These are phyloP conservation scores for Penicillium mononematosum DNA, from an alignment of 495 filamentous ascomycete genomes.

Conservation along the genomic window DNA sequence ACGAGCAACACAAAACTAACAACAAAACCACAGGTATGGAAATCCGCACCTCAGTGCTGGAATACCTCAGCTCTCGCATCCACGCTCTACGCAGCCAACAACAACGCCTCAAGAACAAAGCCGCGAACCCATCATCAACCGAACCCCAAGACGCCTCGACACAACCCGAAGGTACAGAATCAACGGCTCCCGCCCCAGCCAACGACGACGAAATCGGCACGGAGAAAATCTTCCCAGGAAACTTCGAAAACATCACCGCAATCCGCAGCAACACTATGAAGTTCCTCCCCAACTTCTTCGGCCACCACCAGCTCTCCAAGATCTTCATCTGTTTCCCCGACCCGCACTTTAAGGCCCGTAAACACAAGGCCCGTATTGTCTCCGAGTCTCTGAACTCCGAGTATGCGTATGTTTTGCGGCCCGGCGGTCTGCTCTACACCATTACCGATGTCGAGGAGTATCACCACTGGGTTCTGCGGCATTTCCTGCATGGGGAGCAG, in stretches of 20 bases:
- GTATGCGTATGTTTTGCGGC: conserved; percentile 84
- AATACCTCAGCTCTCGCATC: conserved; percentile 85
- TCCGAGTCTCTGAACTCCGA: conserved; percentile 84
- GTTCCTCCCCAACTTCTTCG: conserved; percentile 95
- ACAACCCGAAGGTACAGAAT: conserved; percentile 4
- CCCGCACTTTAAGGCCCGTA: conserved; percentile 95
- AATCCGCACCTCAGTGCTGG: conserved; percentile 82
- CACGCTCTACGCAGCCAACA: conserved; percentile 72
- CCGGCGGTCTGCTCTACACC: conserved; percentile 85
- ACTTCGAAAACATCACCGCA: conserved; percentile 83
- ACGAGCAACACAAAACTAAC: not conserved
- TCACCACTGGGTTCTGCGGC: conserved; percentile 85
- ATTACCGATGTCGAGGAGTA: conserved; percentile 97
- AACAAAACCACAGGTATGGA: conserved; percentile 62
- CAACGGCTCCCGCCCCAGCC: conserved; percentile 19
- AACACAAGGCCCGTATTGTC: conserved; percentile 95
- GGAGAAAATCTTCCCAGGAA: conserved; percentile 32
- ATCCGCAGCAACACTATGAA: conserved; percentile 96
- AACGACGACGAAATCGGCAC: conserved; percentile 31
- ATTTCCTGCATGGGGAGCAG: conserved; percentile 58
- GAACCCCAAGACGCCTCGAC: conserved; percentile 2
- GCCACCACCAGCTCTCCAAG: conserved; percentile 68
- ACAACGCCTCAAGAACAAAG: conserved; percentile 37
- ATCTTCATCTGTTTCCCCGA: conserved; percentile 98
- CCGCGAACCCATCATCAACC: conserved; percentile 10